phyloP scores from a whole-genome alignment of 768 basidiomycete genomes.

The Crepidotus variabilis region DNA sequence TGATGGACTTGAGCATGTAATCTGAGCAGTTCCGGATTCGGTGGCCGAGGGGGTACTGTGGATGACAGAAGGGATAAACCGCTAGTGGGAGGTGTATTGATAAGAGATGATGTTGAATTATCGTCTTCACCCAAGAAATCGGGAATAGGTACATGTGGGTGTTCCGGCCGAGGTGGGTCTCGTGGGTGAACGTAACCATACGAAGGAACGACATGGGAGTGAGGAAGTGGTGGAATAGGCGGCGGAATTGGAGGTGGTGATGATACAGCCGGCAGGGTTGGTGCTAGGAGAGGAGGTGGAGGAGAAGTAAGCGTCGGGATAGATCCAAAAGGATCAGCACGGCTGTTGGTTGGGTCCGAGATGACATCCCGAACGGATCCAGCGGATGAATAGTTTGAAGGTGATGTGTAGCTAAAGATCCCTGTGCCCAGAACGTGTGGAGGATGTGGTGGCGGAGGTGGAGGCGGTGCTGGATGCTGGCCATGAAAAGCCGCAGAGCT shows the following conservation, averaged over 20 bases:
- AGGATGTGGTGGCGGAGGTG: constrained; percentile 12
- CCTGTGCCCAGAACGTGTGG: constrained; percentile 2
- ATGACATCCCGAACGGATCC: not conserved
- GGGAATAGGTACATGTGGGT: constrained; percentile 31
- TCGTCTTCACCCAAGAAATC: constrained; percentile 69
- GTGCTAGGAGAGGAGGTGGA: constrained; percentile 10
- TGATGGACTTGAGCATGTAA: constrained; percentile 76
- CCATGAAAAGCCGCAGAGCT: constrained; percentile 4
- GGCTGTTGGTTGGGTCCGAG: constrained; percentile 4
- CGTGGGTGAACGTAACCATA: not conserved
- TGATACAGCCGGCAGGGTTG: constrained; percentile 11
- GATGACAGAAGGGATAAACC: constrained; percentile 4
- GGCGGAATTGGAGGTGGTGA: constrained; percentile 13
- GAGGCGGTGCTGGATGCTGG: constrained; percentile 11
- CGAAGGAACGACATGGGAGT: constrained; percentile 1
- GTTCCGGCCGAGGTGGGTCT: constrained; percentile 1
- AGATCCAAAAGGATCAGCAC: constrained; percentile 3
- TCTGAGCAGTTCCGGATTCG: constrained; percentile 84
- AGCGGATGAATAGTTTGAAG: constrained; percentile 12
- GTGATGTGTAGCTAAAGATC: constrained; percentile 10
- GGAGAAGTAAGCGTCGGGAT: not conserved
- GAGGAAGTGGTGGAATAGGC: constrained; percentile 8
- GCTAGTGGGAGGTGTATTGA: constrained; percentile 1
- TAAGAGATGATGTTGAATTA: constrained; percentile 9
- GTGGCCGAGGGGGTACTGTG: constrained; percentile 58